Conservation (phyloP, 441 rosid species). For the Biscutella auriculata region DNA sequence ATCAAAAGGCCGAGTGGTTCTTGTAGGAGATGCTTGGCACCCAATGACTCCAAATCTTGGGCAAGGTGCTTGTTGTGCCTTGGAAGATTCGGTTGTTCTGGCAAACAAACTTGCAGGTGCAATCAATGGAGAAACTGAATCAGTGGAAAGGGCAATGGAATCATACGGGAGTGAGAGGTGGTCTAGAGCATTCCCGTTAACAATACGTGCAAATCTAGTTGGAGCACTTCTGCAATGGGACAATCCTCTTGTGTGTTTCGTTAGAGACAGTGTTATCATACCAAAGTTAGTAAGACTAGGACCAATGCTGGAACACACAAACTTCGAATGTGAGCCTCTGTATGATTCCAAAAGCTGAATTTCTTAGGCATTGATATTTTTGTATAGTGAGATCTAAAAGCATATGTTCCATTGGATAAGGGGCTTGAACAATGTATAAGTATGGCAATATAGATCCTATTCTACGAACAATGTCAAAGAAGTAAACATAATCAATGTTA, state of each 20-base stretch:
- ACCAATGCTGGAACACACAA: constrained; percentile 73
- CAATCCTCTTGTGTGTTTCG: constrained; percentile 34
- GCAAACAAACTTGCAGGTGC: constrained; percentile 14
- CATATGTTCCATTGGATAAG: background rate
- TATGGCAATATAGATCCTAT: background rate
- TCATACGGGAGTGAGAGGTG: constrained; percentile 41
- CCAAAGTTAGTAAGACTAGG: constrained; percentile 65
- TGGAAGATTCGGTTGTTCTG: constrained; percentile 28
- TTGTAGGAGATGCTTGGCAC: constrained; percentile 90
- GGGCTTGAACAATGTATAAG: background rate
- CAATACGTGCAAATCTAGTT: constrained; percentile 36
- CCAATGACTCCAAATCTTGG: constrained; percentile 74
- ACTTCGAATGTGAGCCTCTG: constrained; percentile 65
- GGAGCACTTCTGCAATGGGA: constrained; percentile 38
- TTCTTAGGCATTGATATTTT: background rate
- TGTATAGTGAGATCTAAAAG: background rate
- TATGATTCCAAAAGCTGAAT: constrained; percentile 7
- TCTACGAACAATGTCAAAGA: background rate
- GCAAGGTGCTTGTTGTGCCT: constrained; percentile 46
- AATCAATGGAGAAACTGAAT: constrained; percentile 24
- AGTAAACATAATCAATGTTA: background rate
- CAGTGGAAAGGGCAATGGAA: constrained; percentile 31
- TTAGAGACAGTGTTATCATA: constrained; percentile 39
- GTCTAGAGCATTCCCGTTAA: constrained; percentile 51
- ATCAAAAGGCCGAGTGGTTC: constrained; percentile 50